Percentiles rank a stretch among this genome's conserved stretches.
phyloP scores from a whole-genome alignment of 2,329 filamentous ascomycete genomes.

The Xylaria sp. region DNA sequence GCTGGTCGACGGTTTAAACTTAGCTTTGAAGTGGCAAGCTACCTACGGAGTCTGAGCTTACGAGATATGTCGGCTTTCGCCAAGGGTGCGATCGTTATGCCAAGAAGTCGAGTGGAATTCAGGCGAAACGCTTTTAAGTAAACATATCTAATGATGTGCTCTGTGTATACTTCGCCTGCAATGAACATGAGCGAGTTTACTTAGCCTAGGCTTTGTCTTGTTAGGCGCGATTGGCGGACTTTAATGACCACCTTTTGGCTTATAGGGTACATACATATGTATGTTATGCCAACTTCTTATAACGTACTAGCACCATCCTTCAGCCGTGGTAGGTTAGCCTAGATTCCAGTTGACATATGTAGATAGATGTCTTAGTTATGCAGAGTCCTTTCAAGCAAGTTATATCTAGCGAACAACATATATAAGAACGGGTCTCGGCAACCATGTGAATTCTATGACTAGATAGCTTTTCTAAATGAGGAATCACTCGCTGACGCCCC shows the following conservation, averaged over 20 bases:
- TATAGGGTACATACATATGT: too few species aligned
- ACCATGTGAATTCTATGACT: constrained; percentile 15
- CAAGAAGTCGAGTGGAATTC: background rate
- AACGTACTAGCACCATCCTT: too few species aligned
- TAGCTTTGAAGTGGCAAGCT: background rate
- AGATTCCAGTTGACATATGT: too few species aligned
- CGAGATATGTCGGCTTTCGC: background rate
- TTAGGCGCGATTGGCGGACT: background rate
- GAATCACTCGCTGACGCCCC: background rate
- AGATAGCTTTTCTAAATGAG: background rate
- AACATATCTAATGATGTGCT: background rate
- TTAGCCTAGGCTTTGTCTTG: background rate
- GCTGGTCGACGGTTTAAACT: background rate
- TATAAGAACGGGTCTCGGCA: background rate
- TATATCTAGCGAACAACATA: background rate
- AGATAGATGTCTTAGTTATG: background rate
- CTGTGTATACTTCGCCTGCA: background rate
- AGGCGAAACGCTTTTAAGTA: background rate
- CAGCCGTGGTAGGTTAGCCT: too few species aligned
- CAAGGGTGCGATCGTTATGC: background rate
- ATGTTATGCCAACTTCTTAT: too few species aligned
- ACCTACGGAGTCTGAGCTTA: background rate
- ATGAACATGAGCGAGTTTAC: background rate
- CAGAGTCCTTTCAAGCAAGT: background rate
- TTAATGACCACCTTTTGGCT: background rate